Conservation (phyloP, 169 alveolate species). For the Plasmodium berghei region DNA sequence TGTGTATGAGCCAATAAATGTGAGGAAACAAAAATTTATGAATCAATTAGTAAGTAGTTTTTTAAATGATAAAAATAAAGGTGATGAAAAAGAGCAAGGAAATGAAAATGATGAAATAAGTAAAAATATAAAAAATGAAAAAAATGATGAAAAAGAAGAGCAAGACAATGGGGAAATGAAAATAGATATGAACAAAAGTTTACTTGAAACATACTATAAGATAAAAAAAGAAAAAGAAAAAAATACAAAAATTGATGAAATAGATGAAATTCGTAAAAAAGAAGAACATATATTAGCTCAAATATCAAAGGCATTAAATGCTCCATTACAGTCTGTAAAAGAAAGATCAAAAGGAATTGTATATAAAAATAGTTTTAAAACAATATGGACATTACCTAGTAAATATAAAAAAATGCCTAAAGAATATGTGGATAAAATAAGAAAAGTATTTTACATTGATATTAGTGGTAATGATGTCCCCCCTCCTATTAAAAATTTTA, state of each 20-base stretch:
- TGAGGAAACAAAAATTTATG: slow-evolving; percentile 47
- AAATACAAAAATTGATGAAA: slow-evolving; percentile 40
- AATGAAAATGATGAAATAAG: slow-evolving; percentile 18
- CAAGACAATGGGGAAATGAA: slow-evolving; percentile 5
- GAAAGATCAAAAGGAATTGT: slow-evolving; percentile 83
- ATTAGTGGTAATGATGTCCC: slow-evolving; percentile 92
- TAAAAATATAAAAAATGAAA: slow-evolving; percentile 18
- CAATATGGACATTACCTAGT: slow-evolving; percentile 83
- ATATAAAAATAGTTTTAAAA: slow-evolving; percentile 65
- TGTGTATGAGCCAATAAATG: slow-evolving; percentile 64
- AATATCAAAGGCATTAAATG: slow-evolving; percentile 76
- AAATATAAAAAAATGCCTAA: slow-evolving; percentile 78
- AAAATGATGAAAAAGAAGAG: background rate
- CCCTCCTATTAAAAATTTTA: slow-evolving; percentile 93
- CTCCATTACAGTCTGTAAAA: slow-evolving; percentile 79
- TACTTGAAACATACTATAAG: slow-evolving; percentile 65
- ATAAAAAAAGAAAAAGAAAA: slow-evolving; percentile 51
- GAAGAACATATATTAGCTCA: slow-evolving; percentile 75
- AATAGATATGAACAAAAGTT: slow-evolving; percentile 22
- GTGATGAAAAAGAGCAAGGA: slow-evolving; percentile 15
- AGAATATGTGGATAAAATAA: slow-evolving; percentile 76
- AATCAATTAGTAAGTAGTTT: slow-evolving; percentile 67
- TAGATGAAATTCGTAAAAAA: slow-evolving; percentile 57
- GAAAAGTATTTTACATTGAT: slow-evolving; percentile 87
- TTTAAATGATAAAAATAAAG: slow-evolving; percentile 40